Base-by-base conservation (phyloP, 1,139 yeast species). In the Pichia sp. region DNA sequence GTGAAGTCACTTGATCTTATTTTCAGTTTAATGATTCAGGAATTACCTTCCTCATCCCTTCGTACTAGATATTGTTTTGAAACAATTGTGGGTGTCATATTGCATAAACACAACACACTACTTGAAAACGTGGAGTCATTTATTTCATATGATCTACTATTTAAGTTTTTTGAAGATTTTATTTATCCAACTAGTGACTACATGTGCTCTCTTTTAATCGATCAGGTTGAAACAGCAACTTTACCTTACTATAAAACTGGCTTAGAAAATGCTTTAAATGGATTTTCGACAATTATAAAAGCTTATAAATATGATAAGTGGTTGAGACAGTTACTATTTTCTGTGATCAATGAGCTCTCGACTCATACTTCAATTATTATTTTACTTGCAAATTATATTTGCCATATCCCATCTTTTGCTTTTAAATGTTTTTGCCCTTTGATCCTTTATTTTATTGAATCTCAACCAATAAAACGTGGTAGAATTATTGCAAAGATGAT, bases 31-130 rank as follows among this genome's bases (percentile, higher is more conserved):
- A 49, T 66, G 39, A 31, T 54, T 0, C 51, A 48, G 0, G 41
- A 42, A 4, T 33, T 47, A 11, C 45, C 50, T 2, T 24, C 35
- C 3, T 37, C 45, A 0, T 43, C 49, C 25, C 42, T 55, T 4
- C 52, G 54, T 16, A 52, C 62, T 1, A 54, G 55, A 11, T 61
- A 64, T 3, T 64, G 69, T 43, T 65, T 69, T 33, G 76, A 73
- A 38, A 55, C 68, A 2, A 56, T 69, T 10, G 42, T 70, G 12
- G 76, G 76, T 2, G 71, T 65, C 3, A 54, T 72, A 30, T 50
- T 68, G 2, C 49, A 58, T 47, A 63, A 61, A 37, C 55, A 52
- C 30, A 46, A 53, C 3, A 39, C 35, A 0, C 31, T 43, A 4
- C n/a, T 41, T 3, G 48, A 45, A 12, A 45, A 43, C n/a, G 30